phyloP scores from a whole-genome alignment of 2,329 filamentous ascomycete species.

The Cadophora sp. region DNA sequence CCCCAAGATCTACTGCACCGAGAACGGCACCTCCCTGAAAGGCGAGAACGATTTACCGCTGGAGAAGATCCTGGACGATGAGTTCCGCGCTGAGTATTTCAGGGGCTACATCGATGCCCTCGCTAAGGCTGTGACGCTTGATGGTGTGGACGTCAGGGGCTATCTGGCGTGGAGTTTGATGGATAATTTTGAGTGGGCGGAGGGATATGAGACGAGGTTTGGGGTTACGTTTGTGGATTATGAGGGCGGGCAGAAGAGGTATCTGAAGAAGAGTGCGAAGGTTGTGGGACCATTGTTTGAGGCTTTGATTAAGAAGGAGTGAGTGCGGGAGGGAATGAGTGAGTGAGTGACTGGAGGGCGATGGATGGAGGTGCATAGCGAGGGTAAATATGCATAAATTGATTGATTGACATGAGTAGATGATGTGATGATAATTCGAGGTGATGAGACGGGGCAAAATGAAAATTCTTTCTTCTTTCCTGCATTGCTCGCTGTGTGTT shows the following conservation, averaged over 20 bases:
- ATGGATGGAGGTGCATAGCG: neutral
- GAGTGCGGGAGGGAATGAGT: neutral
- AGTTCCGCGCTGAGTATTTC: constrained; percentile 84
- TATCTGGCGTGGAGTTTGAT: constrained; percentile 75
- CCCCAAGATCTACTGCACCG: constrained; percentile 85
- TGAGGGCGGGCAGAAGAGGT: constrained; percentile 76
- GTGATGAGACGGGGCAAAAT: neutral
- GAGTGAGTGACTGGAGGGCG: no score
- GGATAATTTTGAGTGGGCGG: constrained; percentile 68
- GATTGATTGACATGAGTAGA: neutral
- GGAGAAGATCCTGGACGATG: constrained; percentile 77
- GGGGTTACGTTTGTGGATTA: constrained; percentile 88
- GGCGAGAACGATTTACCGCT: constrained; percentile 78
- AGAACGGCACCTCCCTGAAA: constrained; percentile 86
- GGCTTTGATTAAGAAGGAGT: constrained; percentile 68
- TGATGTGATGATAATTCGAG: neutral
- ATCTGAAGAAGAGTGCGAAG: constrained; percentile 84
- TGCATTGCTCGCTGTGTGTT: neutral
- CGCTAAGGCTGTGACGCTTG: constrained; percentile 75
- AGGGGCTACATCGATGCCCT: constrained; percentile 77
- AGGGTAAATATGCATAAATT: neutral
- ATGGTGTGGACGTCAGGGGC: constrained; percentile 22
- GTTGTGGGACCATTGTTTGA: constrained; percentile 75
- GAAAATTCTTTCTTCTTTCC: neutral
- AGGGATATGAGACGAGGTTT: constrained; percentile 87